Evolutionary conservation across 2,329 filamentous ascomycete species (phyloP).

Genomic region (Venturia aucupariae): DNA sequence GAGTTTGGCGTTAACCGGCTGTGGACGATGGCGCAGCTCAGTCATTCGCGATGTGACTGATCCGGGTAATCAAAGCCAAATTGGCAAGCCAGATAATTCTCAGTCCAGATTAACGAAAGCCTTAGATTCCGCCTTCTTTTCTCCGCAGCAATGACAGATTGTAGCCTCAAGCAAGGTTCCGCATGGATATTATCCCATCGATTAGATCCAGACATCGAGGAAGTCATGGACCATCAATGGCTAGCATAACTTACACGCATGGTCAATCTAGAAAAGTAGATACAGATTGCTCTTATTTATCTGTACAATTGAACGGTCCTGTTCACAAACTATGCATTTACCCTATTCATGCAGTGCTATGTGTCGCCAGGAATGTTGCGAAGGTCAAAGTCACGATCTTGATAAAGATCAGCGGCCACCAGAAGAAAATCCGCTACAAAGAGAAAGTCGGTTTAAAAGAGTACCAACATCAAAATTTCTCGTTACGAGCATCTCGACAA

Average conservation of each 20-base stretch:
- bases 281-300: not conserved
- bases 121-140: too few relatives aligned
- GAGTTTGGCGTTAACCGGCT: not conserved
- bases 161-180: not conserved
- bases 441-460: not conserved
- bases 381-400: not conserved
- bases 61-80: too few relatives aligned
- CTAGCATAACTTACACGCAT: not conserved
- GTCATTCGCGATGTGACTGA: not conserved
- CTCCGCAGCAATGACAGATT: not conserved
- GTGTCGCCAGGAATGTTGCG: not conserved
- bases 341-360: not conserved
- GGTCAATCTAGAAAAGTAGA: not conserved
- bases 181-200: not conserved
- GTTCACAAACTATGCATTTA: not conserved
- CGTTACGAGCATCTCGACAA: not conserved
- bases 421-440: not conserved
- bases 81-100: too few relatives aligned
- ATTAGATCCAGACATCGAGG: not conserved
- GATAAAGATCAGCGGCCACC: not conserved
- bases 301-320: not conserved
- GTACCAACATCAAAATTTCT: not conserved
- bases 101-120: too few relatives aligned
- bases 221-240: not conserved
- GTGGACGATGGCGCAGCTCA: not conserved